phyloP scores from a whole-genome alignment of 2,329 filamentous ascomycete genomes.

The Apiospora aurea region DNA sequence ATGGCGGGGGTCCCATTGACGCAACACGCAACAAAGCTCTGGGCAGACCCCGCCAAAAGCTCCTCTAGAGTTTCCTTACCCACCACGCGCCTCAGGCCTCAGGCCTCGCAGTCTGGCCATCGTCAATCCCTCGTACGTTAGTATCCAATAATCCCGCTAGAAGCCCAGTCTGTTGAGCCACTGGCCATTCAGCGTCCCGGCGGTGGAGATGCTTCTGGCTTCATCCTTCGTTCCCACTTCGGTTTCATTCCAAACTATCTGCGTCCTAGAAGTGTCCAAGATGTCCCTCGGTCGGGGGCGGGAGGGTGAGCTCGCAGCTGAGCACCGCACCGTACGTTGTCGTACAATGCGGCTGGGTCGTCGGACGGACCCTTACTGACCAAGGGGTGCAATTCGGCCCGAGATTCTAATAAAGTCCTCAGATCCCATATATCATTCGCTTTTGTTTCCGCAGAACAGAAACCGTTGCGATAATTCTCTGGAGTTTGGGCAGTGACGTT shows the following conservation, averaged over 20 bases:
- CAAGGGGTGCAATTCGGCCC: background rate
- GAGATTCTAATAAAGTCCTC: background rate
- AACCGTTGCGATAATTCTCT: background rate
- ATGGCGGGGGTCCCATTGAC: conserved; percentile 24
- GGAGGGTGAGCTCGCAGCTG: background rate
- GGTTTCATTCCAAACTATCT: conserved; percentile 14
- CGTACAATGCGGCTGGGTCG: conserved; percentile 6
- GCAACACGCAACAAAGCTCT: conserved; percentile 24
- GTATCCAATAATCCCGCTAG: conserved; percentile 16
- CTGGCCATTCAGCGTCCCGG: background rate
- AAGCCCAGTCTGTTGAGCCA: conserved; percentile 5
- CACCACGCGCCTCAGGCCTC: too few species aligned
- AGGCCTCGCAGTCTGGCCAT: conserved; percentile 16
- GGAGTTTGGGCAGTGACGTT: background rate
- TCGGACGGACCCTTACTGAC: background rate
- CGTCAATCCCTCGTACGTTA: conserved; percentile 19
- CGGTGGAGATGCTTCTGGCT: conserved; percentile 19
- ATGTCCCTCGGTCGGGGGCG: background rate
- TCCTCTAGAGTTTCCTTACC: background rate
- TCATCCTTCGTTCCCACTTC: conserved; percentile 23
- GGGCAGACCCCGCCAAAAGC: conserved; percentile 23
- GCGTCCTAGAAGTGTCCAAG: background rate
- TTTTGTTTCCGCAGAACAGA: background rate
- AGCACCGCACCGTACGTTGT: conserved; percentile 5
- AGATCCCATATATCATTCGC: background rate